These are phyloP conservation scores for Maudiozyma serrabonitensis DNA, from an alignment of 805 yeast genomes.

Conservation along the genomic window DNA sequence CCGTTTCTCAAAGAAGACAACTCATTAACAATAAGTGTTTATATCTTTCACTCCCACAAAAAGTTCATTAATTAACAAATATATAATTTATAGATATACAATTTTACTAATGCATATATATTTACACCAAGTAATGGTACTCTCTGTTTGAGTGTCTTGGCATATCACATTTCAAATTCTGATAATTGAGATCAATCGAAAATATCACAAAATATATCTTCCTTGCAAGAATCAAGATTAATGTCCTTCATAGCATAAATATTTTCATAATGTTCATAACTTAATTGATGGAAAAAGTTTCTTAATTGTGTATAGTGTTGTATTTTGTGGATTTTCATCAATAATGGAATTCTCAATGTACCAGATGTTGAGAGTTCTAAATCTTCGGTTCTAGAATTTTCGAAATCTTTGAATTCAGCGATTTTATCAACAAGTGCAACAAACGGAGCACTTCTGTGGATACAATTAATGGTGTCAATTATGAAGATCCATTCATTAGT, in stretches of 20 bases:
- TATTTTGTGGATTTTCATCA: slow-evolving; percentile 20
- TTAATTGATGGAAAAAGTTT: slow-evolving; percentile 20
- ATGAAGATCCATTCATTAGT: slow-evolving; percentile 78
- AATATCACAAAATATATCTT: slow-evolving; percentile 53
- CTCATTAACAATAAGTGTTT: not conserved
- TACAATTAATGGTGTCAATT: slow-evolving; percentile 53
- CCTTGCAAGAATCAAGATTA: slow-evolving; percentile 39
- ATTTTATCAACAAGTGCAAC: slow-evolving; percentile 39
- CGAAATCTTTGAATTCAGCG: slow-evolving; percentile 31
- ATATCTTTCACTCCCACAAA: not conserved
- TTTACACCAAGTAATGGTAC: not conserved
- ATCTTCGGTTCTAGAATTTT: slow-evolving; percentile 24
- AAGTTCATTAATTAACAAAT: not conserved
- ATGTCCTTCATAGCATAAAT: slow-evolving; percentile 41
- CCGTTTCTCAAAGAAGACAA: slow-evolving; percentile 35
- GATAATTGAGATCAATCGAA: slow-evolving; percentile 15
- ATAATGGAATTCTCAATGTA: slow-evolving; percentile 20
- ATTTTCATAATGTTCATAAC: slow-evolving; percentile 31
- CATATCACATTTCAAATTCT: not conserved
- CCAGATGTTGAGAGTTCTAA: slow-evolving; percentile 14
- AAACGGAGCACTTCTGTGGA: slow-evolving; percentile 32
- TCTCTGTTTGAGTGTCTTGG: not conserved
- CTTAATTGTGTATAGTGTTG: slow-evolving; percentile 18
- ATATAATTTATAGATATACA: not conserved
- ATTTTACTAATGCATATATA: not conserved